phyloP scores from a whole-genome alignment of 2,329 filamentous ascomycete genomes.

The Microdochium paspali region DNA sequence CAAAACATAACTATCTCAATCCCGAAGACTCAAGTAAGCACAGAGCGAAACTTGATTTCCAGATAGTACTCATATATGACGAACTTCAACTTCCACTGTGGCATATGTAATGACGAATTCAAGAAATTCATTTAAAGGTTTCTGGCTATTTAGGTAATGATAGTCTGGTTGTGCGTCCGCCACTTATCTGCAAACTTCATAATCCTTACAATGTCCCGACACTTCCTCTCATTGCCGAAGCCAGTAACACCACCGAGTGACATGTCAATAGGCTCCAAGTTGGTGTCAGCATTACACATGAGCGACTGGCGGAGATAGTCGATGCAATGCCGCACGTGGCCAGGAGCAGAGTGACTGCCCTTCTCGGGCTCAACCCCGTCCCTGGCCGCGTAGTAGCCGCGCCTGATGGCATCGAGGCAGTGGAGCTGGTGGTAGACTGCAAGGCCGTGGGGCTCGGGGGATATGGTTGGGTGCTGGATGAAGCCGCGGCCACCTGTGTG shows the following conservation, averaged over 20 bases:
- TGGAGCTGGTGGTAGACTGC: conserved; percentile 1
- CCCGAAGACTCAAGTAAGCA: too few species aligned
- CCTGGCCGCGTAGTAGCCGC: background rate
- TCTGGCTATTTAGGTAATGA: too few species aligned
- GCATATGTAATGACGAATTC: too few species aligned
- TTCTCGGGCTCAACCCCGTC: background rate
- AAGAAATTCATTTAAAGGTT: too few species aligned
- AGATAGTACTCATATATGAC: too few species aligned
- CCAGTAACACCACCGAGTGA: background rate
- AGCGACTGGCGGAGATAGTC: conserved; percentile 1
- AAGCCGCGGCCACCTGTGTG: too few species aligned
- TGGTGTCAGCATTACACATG: conserved; percentile 1
- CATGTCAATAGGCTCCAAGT: background rate
- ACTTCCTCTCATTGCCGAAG: background rate
- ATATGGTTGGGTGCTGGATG: too few species aligned
- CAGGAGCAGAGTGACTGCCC: background rate
- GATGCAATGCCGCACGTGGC: conserved; percentile 1
- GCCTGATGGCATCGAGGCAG: background rate
- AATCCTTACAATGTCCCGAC: background rate
- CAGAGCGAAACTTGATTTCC: too few species aligned
- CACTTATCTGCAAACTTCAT: too few species aligned
- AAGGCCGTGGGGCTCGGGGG: background rate
- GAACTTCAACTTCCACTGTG: too few species aligned
- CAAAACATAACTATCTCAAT: too few species aligned
- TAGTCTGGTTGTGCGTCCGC: too few species aligned